phyloP scores from a whole-genome alignment of 805 yeast genomes.

The Nadsonia fulvescens region DNA sequence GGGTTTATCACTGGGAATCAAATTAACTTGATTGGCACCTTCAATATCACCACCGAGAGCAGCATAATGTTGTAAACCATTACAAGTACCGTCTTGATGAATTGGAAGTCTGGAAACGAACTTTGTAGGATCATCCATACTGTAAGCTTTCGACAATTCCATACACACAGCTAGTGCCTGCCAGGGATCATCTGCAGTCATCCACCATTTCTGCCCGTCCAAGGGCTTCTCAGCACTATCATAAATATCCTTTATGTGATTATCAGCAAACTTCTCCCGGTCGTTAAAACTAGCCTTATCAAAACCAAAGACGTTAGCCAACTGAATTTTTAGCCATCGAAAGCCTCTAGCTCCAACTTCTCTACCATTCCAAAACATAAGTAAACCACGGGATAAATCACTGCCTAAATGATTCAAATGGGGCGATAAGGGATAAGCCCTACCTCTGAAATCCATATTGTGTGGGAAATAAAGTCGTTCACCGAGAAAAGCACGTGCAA shows the following conservation, averaged over 20 bases:
- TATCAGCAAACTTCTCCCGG: slow-evolving; percentile 31
- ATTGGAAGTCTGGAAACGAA: slow-evolving; percentile 36
- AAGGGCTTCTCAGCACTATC: slow-evolving; percentile 32
- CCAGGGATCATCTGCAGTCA: slow-evolving; percentile 42
- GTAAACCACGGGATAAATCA: slow-evolving; percentile 39
- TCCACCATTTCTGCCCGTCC: slow-evolving; percentile 34
- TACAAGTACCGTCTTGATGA: slow-evolving; percentile 53
- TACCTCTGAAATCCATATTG: slow-evolving; percentile 44
- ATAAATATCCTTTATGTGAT: slow-evolving; percentile 25
- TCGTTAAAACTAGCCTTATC: slow-evolving; percentile 37
- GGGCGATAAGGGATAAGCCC: slow-evolving; percentile 48
- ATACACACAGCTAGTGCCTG: slow-evolving; percentile 39
- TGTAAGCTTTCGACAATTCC: slow-evolving; percentile 32
- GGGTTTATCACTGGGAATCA: slow-evolving; percentile 36
- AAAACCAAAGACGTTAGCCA: slow-evolving; percentile 40
- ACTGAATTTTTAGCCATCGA: slow-evolving; percentile 42
- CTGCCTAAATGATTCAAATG: slow-evolving; percentile 46
- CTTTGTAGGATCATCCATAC: slow-evolving; percentile 29
- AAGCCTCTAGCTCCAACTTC: slow-evolving; percentile 34
- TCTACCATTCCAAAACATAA: slow-evolving; percentile 42
- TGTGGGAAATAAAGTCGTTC: slow-evolving; percentile 45
- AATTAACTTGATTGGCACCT: slow-evolving; percentile 45
- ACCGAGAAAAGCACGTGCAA: slow-evolving; percentile 77
- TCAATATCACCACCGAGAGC: slow-evolving; percentile 53
- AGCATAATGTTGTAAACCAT: slow-evolving; percentile 53